A percentile compares a stretch with the other conserved stretches of the same genome.
Conservation (phyloP, 1,139 yeast species). For the Wickerhamiella pararugosa region DNA sequence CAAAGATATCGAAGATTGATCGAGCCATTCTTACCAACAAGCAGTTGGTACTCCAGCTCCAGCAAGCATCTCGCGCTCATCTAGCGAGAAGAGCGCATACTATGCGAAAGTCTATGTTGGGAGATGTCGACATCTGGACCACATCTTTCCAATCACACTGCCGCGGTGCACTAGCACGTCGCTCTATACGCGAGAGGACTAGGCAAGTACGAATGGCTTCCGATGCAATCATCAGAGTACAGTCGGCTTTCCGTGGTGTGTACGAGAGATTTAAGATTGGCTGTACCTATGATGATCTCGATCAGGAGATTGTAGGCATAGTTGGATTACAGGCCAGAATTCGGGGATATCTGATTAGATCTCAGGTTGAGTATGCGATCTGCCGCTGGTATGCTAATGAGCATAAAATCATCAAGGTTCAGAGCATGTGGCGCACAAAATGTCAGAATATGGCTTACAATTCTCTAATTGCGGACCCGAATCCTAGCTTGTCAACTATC, state of each 20-base stretch:
- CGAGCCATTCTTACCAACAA: background rate
- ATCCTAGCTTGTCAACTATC: constrained; percentile 69
- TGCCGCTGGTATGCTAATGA: constrained; percentile 41
- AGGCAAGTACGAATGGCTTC: constrained; percentile 18
- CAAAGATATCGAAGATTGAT: background rate
- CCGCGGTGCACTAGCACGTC: constrained; percentile 20
- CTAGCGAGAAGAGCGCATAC: background rate
- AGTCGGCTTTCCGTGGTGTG: constrained; percentile 31
- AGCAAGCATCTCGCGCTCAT: constrained; percentile 4
- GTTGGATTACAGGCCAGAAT: constrained; percentile 35
- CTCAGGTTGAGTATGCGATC: constrained; percentile 28
- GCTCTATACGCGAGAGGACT: constrained; percentile 11
- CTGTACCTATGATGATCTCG: constrained; percentile 37
- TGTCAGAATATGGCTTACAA: constrained; percentile 62
- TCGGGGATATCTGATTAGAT: constrained; percentile 34
- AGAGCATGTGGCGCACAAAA: constrained; percentile 54
- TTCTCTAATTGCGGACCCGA: constrained; percentile 48
- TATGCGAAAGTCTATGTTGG: background rate
- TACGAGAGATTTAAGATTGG: constrained; percentile 38
- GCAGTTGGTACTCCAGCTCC: background rate
- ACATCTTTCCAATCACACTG: constrained; percentile 18
- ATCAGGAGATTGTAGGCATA: constrained; percentile 30
- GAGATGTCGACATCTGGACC: background rate
- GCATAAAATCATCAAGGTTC: constrained; percentile 50
- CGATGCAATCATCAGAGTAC: constrained; percentile 29